Conservation (phyloP, 371 early-diverging fungal genomes). For the Funneliformis caledonium region DNA sequence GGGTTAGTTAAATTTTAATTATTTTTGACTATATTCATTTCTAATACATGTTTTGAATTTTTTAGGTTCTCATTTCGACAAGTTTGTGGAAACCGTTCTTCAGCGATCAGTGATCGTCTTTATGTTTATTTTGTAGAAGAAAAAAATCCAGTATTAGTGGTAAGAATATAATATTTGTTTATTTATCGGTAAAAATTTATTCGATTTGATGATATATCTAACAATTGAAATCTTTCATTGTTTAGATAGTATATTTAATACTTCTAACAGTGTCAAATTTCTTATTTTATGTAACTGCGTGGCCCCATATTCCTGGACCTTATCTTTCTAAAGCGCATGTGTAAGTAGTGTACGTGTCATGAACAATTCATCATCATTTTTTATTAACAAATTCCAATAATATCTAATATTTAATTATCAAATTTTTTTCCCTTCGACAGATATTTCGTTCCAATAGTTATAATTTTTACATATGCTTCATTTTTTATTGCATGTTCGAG, state of each 20-base stretch:
- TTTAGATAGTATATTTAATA: slow-evolving; percentile 37
- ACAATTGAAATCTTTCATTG: not conserved
- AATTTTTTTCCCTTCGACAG: slow-evolving; percentile 41
- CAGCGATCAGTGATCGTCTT: slow-evolving; percentile 7
- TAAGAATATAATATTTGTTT: not conserved
- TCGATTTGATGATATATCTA: not conserved
- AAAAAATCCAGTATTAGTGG: slow-evolving; percentile 37
- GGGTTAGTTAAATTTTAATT: not conserved
- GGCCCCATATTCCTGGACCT: slow-evolving; percentile 41
- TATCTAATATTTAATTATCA: not conserved
- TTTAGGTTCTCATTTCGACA: slow-evolving; percentile 2
- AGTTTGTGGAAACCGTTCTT: slow-evolving; percentile 15
- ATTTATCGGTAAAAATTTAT: not conserved
- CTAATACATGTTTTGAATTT: not conserved
- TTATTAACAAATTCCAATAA: not conserved
- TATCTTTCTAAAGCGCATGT: slow-evolving; percentile 35
- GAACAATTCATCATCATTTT: not conserved
- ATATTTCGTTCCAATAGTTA: slow-evolving; percentile 57
- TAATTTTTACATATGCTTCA: slow-evolving; percentile 59
- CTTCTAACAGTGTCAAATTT: slow-evolving; percentile 36
- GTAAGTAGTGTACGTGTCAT: slow-evolving; percentile 37
- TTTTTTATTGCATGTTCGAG: slow-evolving; percentile 63
- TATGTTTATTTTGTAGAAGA: slow-evolving; percentile 27
- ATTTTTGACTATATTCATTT: not conserved
- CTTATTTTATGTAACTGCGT: slow-evolving; percentile 34